Conservation (phyloP, 2,329 filamentous ascomycete genomes). For the Claviceps maximensis region DNA sequence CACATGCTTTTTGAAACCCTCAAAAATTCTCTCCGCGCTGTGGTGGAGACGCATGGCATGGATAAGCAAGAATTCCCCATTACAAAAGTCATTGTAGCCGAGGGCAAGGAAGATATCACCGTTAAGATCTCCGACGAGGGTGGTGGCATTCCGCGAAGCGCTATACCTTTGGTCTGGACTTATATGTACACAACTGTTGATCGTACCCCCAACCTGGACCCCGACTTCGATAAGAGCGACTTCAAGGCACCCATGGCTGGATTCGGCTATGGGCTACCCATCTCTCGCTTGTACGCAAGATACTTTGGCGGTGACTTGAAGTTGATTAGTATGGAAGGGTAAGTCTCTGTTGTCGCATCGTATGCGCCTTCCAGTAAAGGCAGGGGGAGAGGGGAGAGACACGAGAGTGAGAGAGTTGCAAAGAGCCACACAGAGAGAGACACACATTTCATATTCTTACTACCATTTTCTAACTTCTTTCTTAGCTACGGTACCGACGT, state of each 20-base stretch:
- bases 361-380: not conserved
- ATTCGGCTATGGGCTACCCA: constrained; percentile 94
- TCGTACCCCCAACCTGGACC: constrained; percentile 84
- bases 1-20: constrained; percentile 99
- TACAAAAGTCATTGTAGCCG: constrained; percentile 93
- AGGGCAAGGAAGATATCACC: constrained; percentile 96
- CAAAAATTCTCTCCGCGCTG: constrained; percentile 94
- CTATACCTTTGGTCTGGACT: constrained; percentile 97
- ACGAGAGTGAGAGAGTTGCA: no score
- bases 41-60: constrained; percentile 87
- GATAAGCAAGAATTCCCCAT: constrained; percentile 94
- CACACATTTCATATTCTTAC: no score
- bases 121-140: constrained; percentile 98
- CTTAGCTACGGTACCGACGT: constrained; percentile 91
- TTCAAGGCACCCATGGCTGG: constrained; percentile 99
- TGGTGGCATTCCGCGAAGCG: constrained; percentile 82
- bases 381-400: no score
- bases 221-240: constrained; percentile 96
- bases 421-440: no score
- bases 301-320: constrained; percentile 98
- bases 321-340: constrained; percentile 99
- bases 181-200: constrained; percentile 99
- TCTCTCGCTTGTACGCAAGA: constrained; percentile 82
- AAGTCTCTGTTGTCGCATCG: constrained; percentile 23
- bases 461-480: not conserved